These are phyloP conservation scores for Coelastrella sp. DNA, from an alignment of 139 green algal species.

Conservation along the genomic window DNA sequence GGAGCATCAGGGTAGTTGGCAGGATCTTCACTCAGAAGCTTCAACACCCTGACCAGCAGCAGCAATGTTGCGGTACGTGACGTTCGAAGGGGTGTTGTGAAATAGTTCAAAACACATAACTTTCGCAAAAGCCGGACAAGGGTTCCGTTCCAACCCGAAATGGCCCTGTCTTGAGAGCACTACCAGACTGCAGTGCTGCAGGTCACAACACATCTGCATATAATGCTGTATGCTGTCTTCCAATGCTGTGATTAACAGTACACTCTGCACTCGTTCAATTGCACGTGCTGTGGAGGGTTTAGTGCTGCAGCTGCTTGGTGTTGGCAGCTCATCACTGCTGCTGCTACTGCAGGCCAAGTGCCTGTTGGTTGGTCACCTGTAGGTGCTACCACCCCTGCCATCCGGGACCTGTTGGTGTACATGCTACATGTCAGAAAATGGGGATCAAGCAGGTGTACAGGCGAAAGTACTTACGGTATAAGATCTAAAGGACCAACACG, in stretches of 20 bases:
- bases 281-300: not conserved
- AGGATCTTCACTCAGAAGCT: constrained; percentile 97
- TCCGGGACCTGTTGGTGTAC: constrained; percentile 58
- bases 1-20: constrained; percentile 95
- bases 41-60: constrained; percentile 72
- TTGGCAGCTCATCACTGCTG: not conserved
- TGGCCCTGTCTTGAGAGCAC: no score
- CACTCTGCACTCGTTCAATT: no score
- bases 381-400: constrained; percentile 57
- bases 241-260: no score
- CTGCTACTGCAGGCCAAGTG: not conserved
- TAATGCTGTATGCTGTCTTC: no score
- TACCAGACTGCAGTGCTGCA: no score
- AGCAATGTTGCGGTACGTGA: not conserved
- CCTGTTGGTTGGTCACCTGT: constrained; percentile 46
- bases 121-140: not conserved
- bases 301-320: not conserved
- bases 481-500: not conserved
- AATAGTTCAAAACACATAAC: not conserved
- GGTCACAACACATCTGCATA: no score
- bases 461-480: not conserved
- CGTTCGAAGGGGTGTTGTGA: not conserved
- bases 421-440: not conserved
- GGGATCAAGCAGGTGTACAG: not conserved
- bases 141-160: no score